These are phyloP conservation scores for Starmerella kuoi DNA, from an alignment of 805 yeast species.

Conservation along the genomic window DNA sequence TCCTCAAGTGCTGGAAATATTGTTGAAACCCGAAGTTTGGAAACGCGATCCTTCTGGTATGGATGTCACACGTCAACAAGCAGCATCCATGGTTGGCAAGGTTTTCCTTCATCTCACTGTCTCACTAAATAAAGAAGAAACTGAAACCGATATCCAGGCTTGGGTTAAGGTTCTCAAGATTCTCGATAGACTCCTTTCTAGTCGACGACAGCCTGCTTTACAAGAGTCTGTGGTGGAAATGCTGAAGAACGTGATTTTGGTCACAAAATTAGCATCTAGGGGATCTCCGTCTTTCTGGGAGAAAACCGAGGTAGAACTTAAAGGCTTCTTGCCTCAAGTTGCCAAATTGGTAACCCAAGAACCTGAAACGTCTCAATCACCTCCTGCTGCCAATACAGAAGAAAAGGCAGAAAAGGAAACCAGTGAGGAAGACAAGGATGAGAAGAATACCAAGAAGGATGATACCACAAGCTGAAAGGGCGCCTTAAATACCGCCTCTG, in stretches of 20 bases:
- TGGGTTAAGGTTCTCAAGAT: slow-evolving; percentile 32
- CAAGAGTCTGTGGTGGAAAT: slow-evolving; percentile 33
- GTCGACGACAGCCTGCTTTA: slow-evolving; percentile 30
- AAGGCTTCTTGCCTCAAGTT: slow-evolving; percentile 31
- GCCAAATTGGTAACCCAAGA: slow-evolving; percentile 20
- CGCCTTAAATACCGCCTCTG: no score
- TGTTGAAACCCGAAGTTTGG: slow-evolving; percentile 52
- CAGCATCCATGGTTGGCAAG: slow-evolving; percentile 56
- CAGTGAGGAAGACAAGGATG: neutral
- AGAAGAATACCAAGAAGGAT: neutral
- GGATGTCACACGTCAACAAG: slow-evolving; percentile 52
- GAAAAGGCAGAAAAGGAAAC: neutral
- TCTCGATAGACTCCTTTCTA: slow-evolving; percentile 31
- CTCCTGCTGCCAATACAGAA: neutral
- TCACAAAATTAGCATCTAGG: slow-evolving; percentile 28
- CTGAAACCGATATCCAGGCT: slow-evolving; percentile 24
- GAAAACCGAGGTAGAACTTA: slow-evolving; percentile 30
- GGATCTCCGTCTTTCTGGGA: slow-evolving; percentile 30
- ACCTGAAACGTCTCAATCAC: neutral
- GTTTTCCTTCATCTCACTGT: slow-evolving; percentile 38
- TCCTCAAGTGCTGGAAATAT: slow-evolving; percentile 50
- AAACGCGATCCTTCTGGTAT: slow-evolving; percentile 52
- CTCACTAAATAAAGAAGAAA: slow-evolving; percentile 27
- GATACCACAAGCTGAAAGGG: neutral
- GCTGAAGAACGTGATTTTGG: slow-evolving; percentile 33